phyloP scores from a whole-genome alignment of 352 stramenopile species.

The Hyphochytrium catenoides region DNA sequence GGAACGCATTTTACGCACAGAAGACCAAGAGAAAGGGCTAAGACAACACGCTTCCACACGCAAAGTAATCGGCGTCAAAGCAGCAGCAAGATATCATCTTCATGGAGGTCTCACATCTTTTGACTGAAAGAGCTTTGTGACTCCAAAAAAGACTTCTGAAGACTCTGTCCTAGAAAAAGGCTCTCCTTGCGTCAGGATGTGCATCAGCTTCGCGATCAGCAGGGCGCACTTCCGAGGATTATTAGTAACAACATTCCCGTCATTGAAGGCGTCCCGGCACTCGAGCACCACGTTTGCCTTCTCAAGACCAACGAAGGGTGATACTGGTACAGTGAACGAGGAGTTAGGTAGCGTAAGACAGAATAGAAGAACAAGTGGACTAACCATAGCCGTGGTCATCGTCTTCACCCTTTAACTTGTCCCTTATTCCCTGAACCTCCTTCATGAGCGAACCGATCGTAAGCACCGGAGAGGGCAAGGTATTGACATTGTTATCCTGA shows the following conservation, averaged over 20 bases:
- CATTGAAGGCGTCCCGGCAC: slow-evolving; percentile 94
- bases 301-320: slow-evolving; percentile 78
- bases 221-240: slow-evolving; percentile 94
- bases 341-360: neutral
- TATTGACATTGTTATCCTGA: too few species aligned
- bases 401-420: slow-evolving; percentile 98
- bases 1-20: too few species aligned
- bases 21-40: too few species aligned
- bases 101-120: slow-evolving; percentile 58
- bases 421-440: slow-evolving; percentile 82
- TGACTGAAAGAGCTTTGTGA: slow-evolving; percentile 98
- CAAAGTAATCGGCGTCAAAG: too few species aligned
- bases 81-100: too few species aligned
- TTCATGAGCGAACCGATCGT: slow-evolving; percentile 22
- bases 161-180: slow-evolving; percentile 84
- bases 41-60: too few species aligned
- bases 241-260: slow-evolving; percentile 85
- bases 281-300: slow-evolving; percentile 92
- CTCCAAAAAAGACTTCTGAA: slow-evolving; percentile 95
- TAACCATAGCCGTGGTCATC: slow-evolving; percentile 53
- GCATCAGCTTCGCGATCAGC: slow-evolving; percentile 96
- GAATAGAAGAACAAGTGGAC: slow-evolving; percentile 1
- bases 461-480: slow-evolving; percentile 3
- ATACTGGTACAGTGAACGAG: slow-evolving; percentile 19
- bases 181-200: slow-evolving; percentile 92